Conservation (phyloP, 2,329 filamentous ascomycete genomes). For the Fonsecaea nubica region DNA sequence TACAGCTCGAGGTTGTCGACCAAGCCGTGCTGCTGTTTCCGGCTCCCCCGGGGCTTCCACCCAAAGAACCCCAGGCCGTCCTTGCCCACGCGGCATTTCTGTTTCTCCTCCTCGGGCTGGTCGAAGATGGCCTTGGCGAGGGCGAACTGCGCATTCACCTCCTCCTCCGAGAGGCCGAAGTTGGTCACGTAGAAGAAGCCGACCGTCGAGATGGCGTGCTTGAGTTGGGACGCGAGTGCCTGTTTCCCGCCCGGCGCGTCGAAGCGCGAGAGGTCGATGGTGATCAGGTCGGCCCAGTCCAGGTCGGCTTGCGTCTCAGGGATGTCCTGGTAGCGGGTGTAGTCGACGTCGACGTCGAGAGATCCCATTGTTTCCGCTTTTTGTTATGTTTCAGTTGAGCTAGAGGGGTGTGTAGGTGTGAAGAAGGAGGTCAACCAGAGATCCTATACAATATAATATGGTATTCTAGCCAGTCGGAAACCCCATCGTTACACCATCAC, state of each 20-base stretch:
- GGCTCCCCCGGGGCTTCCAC: slow-evolving; percentile 43
- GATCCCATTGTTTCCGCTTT: not conserved
- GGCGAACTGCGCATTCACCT: slow-evolving; percentile 66
- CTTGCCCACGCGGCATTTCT: slow-evolving; percentile 60
- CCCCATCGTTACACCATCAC: not conserved
- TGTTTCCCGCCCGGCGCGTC: slow-evolving; percentile 61
- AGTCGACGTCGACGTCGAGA: slow-evolving; percentile 45
- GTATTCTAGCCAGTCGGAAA: not conserved
- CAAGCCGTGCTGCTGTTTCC: slow-evolving; percentile 13
- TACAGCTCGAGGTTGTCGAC: slow-evolving; percentile 45
- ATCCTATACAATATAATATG: too few species aligned
- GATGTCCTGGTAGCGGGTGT: slow-evolving; percentile 15
- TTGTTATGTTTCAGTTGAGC: too few species aligned
- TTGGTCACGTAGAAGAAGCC: slow-evolving; percentile 67
- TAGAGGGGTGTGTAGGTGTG: too few species aligned
- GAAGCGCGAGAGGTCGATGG: slow-evolving; percentile 57
- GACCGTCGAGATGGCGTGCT: slow-evolving; percentile 15
- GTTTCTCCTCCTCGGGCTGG: slow-evolving; percentile 64
- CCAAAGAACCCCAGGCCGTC: slow-evolving; percentile 64
- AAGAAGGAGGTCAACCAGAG: too few species aligned
- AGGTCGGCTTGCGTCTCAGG: slow-evolving; percentile 21
- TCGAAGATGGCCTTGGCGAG: slow-evolving; percentile 64
- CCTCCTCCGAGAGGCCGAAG: slow-evolving; percentile 63
- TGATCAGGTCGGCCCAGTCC: slow-evolving; percentile 31
- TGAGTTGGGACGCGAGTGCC: slow-evolving; percentile 58